Evolutionary conservation across 371 early-diverging fungal species (phyloP).

Genomic region (Rhizopus microsporus): DNA sequence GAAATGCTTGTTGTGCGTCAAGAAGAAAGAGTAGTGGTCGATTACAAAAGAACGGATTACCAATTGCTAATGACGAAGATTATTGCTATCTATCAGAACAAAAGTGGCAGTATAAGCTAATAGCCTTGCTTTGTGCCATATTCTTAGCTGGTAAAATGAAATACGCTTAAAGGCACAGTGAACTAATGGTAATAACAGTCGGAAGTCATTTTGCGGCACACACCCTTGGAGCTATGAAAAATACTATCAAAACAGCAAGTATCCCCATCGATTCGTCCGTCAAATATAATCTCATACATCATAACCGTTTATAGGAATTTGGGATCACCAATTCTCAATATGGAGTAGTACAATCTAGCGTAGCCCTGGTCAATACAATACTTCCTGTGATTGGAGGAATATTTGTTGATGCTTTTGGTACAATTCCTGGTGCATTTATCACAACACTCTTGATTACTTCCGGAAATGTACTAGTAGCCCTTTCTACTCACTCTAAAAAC

Average conservation of each 20-base stretch:
- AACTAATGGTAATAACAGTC: constrained; percentile 31
- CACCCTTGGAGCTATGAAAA: constrained; percentile 65
- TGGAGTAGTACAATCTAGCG: constrained; percentile 67
- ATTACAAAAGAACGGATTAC: not conserved
- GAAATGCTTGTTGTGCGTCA: constrained; percentile 12
- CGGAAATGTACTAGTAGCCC: constrained; percentile 60
- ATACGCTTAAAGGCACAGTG: not conserved
- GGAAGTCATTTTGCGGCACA: constrained; percentile 73
- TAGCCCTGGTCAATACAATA: constrained; percentile 66
- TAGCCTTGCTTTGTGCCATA: constrained; percentile 59
- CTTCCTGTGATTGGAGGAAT: constrained; percentile 65
- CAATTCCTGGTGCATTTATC: constrained; percentile 55
- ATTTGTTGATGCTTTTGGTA: constrained; percentile 68
- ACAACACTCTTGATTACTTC: constrained; percentile 58
- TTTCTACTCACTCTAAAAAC: constrained; percentile 51
- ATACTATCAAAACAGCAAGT: constrained; percentile 56
- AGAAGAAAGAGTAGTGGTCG: constrained; percentile 9
- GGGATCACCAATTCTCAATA: constrained; percentile 66
- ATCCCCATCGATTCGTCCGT: not conserved
- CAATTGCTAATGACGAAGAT: constrained; percentile 11
- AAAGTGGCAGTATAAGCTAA: constrained; percentile 57
- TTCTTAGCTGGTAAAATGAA: constrained; percentile 54
- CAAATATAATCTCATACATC: not conserved
- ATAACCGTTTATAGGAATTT: constrained; percentile 44
- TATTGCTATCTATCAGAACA: constrained; percentile 33